Conservation (phyloP, 2,329 filamentous ascomycete species). For the Pseudocercospora musae region DNA sequence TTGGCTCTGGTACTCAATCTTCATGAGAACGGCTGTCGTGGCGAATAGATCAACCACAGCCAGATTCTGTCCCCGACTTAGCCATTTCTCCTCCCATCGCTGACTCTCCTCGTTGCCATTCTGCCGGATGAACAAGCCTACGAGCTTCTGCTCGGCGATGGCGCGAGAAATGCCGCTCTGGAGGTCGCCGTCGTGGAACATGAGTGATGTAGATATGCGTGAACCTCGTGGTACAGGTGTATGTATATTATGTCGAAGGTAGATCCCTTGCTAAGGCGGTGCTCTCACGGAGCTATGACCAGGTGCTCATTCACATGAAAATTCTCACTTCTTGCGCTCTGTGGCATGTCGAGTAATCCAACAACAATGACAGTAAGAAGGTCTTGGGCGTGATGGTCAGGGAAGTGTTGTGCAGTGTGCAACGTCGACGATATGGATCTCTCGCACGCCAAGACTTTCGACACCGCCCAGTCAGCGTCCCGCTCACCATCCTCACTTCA, state of each 20-base stretch:
- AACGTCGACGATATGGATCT: neutral
- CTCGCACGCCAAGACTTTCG: neutral
- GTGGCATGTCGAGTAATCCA: neutral
- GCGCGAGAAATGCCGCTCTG: slow-evolving; percentile 77
- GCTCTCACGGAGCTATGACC: neutral
- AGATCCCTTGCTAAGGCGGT: too few relatives aligned
- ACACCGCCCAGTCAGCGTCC: neutral
- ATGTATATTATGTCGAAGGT: neutral
- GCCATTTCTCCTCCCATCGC: slow-evolving; percentile 37
- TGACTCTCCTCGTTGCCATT: slow-evolving; percentile 68
- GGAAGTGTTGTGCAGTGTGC: neutral
- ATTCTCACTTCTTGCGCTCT: neutral
- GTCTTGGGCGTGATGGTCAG: neutral
- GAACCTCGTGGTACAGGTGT: too few relatives aligned
- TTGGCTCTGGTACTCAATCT: slow-evolving; percentile 67
- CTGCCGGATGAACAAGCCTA: slow-evolving; percentile 74
- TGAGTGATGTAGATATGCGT: slow-evolving; percentile 35
- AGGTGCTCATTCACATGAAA: neutral
- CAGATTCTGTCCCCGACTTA: slow-evolving; percentile 13
- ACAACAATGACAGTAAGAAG: neutral
- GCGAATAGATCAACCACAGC: slow-evolving; percentile 47
- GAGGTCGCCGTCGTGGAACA: slow-evolving; percentile 80
- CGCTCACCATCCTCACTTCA: neutral
- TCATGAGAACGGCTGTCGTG: slow-evolving; percentile 65
- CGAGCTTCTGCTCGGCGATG: slow-evolving; percentile 69